phyloP scores from a whole-genome alignment of 805 yeast genomes.

The Spathaspora passalidarum region DNA sequence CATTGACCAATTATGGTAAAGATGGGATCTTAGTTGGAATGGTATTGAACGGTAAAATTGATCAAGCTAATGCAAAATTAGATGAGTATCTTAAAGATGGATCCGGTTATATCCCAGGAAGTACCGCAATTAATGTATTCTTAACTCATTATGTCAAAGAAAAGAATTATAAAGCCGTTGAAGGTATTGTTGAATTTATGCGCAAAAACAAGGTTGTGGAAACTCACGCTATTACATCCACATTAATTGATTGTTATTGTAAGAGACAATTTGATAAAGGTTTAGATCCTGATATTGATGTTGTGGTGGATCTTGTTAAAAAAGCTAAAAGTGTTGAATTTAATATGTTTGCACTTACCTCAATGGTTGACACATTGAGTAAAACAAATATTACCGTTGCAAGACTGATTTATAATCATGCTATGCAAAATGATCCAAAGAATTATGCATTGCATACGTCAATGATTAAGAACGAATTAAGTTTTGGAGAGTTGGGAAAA shows the following conservation, averaged over 20 bases:
- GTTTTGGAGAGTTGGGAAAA: conserved; percentile 30
- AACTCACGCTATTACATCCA: conserved; percentile 62
- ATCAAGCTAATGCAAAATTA: conserved; percentile 44
- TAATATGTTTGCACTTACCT: conserved; percentile 47
- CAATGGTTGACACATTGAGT: conserved; percentile 53
- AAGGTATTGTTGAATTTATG: conserved; percentile 47
- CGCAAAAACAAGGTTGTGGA: conserved; percentile 41
- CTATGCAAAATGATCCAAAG: conserved; percentile 23
- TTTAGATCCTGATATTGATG: conserved; percentile 36
- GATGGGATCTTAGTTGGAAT: conserved; percentile 47
- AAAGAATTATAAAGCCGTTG: conserved; percentile 46
- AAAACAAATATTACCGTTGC: conserved; percentile 53
- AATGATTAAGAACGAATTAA: conserved; percentile 47
- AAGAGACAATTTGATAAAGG: conserved; percentile 45
- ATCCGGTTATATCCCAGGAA: conserved; percentile 39
- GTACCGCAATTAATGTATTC: conserved; percentile 51
- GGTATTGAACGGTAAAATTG: conserved; percentile 34
- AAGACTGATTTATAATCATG: conserved; percentile 41
- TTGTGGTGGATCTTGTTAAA: conserved; percentile 41
- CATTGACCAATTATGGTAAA: conserved; percentile 17
- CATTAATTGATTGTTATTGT: conserved; percentile 52
- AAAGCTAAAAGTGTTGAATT: conserved; percentile 18
- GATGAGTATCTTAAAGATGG: conserved; percentile 31
- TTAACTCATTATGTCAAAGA: conserved; percentile 39
- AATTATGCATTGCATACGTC: conserved; percentile 42